Base-by-base conservation (phyloP, 805 yeast genomes). In the Candida sakaeoensis region DNA sequence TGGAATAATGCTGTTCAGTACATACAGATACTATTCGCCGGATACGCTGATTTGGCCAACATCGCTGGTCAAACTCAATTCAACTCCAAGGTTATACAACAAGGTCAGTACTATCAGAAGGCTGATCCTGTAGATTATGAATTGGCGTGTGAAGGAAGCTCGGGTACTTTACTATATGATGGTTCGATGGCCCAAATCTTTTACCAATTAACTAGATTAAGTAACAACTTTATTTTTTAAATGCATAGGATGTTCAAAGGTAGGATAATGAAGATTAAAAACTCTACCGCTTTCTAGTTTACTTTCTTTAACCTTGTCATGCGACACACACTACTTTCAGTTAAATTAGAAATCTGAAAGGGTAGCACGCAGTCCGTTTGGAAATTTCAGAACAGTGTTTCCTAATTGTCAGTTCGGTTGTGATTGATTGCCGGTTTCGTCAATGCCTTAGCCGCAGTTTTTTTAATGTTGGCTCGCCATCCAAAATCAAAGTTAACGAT, bases 1-100 rank as follows among this genome's bases (percentile, higher is more conserved):
- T 58, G 62, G 64, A 53, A 54, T 33, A 54, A 57, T 43, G 42
- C 37, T 12, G 39, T 55, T 29, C 44, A 52, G 26, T 58, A 57
- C 40, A 39, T 44, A 8, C 54, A 57, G 30, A 45, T 58, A 15
- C 40, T 57, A 13, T 56, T 48, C 35, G 45, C 42, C 3, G 64
- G 64, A 1, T 46, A 51, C 29, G 49, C 46, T 8, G 62, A 57
- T 37, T 17, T 19, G 12, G 23, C 24, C 5, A 31, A 23, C 8
- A 19, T 31, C 12, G 24, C 24, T 12, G 32, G 32, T 14, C 32
- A 28, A 13, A 28, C 17, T n/a, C 34, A 31, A 31, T 31, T 36
- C 33, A 21, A 19, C 15, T 12, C 33, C 3, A 41, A 42, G 36
- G 37, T 42, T 10, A 8, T 30, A 15, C 38, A 33, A 34, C 48